These are phyloP conservation scores for Zangia roseola DNA, from an alignment of 768 basidiomycete species.

Conservation along the genomic window DNA sequence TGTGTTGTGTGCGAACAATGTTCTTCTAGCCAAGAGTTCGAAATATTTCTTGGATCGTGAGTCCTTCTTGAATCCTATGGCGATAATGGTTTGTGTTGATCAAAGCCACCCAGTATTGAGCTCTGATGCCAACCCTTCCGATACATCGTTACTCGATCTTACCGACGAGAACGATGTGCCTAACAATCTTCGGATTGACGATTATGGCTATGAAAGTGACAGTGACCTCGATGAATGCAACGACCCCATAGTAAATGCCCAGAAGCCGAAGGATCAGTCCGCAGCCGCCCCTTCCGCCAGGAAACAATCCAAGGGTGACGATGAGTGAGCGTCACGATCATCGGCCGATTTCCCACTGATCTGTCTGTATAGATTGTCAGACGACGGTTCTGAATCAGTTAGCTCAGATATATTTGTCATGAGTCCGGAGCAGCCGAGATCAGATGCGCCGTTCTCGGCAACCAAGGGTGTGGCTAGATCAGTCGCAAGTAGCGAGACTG, in stretches of 20 bases:
- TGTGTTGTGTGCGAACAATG: constrained; percentile 28
- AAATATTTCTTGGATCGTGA: constrained; percentile 29
- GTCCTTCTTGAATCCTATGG: neutral
- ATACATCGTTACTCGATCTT: constrained; percentile 16
- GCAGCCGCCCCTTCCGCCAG: neutral
- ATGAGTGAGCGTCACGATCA: constrained; percentile 1
- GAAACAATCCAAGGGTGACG: neutral
- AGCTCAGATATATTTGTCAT: constrained; percentile 19
- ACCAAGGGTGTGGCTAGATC: neutral
- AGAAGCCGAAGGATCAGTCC: neutral
- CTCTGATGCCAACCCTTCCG: constrained; percentile 8
- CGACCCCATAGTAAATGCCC: neutral
- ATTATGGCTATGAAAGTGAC: constrained; percentile 34
- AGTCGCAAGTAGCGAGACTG: constrained; percentile 6
- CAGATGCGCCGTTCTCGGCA: neutral
- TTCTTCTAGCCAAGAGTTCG: constrained; percentile 25
- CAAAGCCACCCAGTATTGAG: constrained; percentile 9
- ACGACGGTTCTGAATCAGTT: constrained; percentile 14
- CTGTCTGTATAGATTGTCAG: constrained; percentile 4
- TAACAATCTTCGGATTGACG: constrained; percentile 7
- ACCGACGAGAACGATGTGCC: constrained; percentile 10
- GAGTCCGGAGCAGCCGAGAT: constrained; percentile 10
- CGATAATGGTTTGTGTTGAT: neutral
- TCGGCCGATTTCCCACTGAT: neutral
- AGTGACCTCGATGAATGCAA: constrained; percentile 35